Conservation (phyloP, 805 yeast genomes). For the Wickerhamiella occidentalis region DNA sequence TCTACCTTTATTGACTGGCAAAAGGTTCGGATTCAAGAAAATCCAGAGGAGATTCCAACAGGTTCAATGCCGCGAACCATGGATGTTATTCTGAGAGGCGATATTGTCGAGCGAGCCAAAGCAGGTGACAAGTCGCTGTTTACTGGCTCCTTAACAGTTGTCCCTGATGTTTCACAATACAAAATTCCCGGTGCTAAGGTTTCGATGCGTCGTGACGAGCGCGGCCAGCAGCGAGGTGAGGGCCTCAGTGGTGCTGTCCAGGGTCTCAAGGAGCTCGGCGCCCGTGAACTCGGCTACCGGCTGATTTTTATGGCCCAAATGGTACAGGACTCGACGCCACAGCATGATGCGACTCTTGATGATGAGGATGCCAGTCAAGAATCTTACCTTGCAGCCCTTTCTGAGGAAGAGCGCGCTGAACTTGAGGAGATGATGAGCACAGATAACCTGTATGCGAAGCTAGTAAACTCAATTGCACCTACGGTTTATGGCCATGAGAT, state of each 20-base stretch:
- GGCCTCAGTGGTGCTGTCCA: conserved; percentile 73
- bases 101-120: conserved; percentile 87
- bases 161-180: conserved; percentile 87
- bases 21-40: conserved; percentile 86
- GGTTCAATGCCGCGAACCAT: conserved; percentile 98
- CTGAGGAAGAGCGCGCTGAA: conserved; percentile 72
- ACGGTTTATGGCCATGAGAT: conserved; percentile 94
- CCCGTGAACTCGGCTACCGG: conserved; percentile 82
- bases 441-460: conserved; percentile 67
- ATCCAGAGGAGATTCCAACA: conserved; percentile 91
- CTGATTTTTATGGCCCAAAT: conserved; percentile 87
- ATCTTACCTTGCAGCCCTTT: conserved; percentile 60
- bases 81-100: conserved; percentile 87
- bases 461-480: conserved; percentile 85
- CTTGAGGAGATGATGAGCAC: conserved; percentile 84
- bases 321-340: conserved; percentile 44
- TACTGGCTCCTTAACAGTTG: conserved; percentile 88
- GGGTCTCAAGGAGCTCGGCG: conserved; percentile 88
- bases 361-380: conserved; percentile 59
- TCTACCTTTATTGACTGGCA: conserved; percentile 95
- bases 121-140: conserved; percentile 94
- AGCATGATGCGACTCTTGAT: conserved; percentile 25
- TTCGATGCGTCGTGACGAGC: conserved; percentile 54
- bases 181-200: conserved; percentile 95
- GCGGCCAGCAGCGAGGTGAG: conserved; percentile 46